phyloP scores from a whole-genome alignment of 2,329 filamentous ascomycete genomes.

The Emergomyces pasteurianus region DNA sequence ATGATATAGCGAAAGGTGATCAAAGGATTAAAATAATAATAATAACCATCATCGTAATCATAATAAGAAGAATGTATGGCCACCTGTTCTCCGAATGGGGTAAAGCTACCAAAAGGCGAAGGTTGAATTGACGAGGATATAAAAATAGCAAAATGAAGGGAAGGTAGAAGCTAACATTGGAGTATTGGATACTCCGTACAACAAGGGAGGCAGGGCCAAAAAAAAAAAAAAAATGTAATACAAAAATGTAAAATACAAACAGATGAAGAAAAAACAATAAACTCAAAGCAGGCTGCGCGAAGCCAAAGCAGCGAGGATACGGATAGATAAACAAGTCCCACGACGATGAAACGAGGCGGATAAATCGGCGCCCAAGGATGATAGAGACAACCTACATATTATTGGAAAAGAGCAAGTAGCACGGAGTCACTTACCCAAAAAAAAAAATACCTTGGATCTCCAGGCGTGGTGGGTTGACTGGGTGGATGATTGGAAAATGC shows the following conservation, averaged over 20 bases:
- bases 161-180: background rate
- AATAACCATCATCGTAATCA: too few relatives aligned
- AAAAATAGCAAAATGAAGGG: background rate
- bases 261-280: background rate
- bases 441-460: constrained; percentile 17
- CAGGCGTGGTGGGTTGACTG: background rate
- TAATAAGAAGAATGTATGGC: too few relatives aligned
- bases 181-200: background rate
- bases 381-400: constrained; percentile 1
- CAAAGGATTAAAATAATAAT: too few relatives aligned
- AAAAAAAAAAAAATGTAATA: background rate
- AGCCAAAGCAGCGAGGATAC: background rate
- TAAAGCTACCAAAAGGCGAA: background rate
- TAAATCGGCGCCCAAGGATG: background rate
- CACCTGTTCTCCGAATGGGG: background rate
- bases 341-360: background rate
- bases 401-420: constrained; percentile 11
- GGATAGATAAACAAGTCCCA: background rate
- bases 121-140: background rate
- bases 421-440: constrained; percentile 8
- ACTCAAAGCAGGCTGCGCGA: too few relatives aligned
- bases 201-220: background rate
- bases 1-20: background rate
- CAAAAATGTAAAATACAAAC: background rate
- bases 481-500: constrained; percentile 17